Base-by-base conservation (phyloP, 139 green algal species). In the Mesotaenium endlicherianum region DNA sequence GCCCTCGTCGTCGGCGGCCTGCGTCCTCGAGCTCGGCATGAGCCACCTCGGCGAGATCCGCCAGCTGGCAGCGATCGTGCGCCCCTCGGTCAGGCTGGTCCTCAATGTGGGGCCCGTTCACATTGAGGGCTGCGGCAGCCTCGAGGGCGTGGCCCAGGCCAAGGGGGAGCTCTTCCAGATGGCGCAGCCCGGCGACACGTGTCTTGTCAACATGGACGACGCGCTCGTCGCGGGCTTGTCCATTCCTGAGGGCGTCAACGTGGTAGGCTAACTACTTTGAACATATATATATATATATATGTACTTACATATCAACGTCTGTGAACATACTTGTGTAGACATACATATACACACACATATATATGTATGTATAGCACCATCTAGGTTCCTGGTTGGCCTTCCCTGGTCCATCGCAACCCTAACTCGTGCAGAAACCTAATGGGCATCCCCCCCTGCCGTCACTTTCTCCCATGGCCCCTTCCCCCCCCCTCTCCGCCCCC, bases 1-100 rank as follows among this genome's bases (percentile, higher is more conserved):
- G 64, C 49, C 77, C 39, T 34, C 36, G 26, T 14, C 59, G 0
- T 34, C 83, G 26, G 60, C 58, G 5, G 55, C 41, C 6, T 87
- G 77, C 59, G 81, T 89, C 20, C 34, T 89, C 69, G 88, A 91
- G 71, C 53, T 91, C 30, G 88, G 88, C 6, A 91, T 91, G 88
- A 89, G 68, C 53, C 31, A 68, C 0, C 30, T 38, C 0, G 87
- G 88, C 0, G 88, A 91, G 60, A 91, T 91, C 36, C 40, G 36
- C 40, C 11, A 59, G 43, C 77, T 91, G 14, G 11, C 49, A 2
- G 3, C 31, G 14, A 87, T 91, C 30, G 47, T 42, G 68, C 5
- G 26, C 8, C 87, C 88, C 17, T 80, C 31, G 55, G 77, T 91
- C 31, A 44, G 87, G 0, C 2, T 91, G 0, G 47, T 91, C 0